These are phyloP conservation scores for Mycena vulgaris DNA, from an alignment of 768 basidiomycete genomes.

Conservation along the genomic window DNA sequence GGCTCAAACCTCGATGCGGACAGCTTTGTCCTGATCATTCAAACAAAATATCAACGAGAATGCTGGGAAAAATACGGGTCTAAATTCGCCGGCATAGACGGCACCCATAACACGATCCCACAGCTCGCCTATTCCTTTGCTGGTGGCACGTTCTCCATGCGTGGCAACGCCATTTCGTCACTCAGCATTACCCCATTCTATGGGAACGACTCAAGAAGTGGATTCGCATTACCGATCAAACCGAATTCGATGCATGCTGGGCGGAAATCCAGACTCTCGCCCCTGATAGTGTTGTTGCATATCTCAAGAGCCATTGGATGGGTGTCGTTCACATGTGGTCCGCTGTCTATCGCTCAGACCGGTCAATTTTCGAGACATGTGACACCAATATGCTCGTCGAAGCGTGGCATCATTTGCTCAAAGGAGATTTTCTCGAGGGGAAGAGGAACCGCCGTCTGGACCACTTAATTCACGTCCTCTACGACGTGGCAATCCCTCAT, in stretches of 20 bases:
- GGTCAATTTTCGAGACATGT: conserved; percentile 29
- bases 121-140: conserved; percentile 37
- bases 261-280: conserved; percentile 26
- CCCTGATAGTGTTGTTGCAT: conserved; percentile 32
- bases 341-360: conserved; percentile 32
- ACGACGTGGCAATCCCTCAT: conserved; percentile 4
- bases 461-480: conserved; percentile 11
- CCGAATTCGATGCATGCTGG: conserved; percentile 40
- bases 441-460: conserved; percentile 17
- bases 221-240: too few relatives aligned
- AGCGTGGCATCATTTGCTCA: conserved; percentile 24
- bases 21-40: conserved; percentile 1
- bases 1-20: not conserved
- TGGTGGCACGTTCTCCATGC: too few relatives aligned
- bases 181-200: too few relatives aligned
- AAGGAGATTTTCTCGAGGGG: conserved; percentile 10
- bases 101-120: conserved; percentile 10
- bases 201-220: too few relatives aligned
- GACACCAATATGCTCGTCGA: conserved; percentile 50
- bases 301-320: conserved; percentile 43
- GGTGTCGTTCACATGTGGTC: conserved; percentile 42
- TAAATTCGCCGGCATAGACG: conserved; percentile 3
- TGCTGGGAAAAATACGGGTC: not conserved
- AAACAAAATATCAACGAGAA: not conserved
- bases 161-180: too few relatives aligned